Evolutionary conservation across 2,329 filamentous ascomycete genomes (phyloP), one percentile per base, ranked within the genome.

Genomic region (Ilyonectria robusta): DNA sequence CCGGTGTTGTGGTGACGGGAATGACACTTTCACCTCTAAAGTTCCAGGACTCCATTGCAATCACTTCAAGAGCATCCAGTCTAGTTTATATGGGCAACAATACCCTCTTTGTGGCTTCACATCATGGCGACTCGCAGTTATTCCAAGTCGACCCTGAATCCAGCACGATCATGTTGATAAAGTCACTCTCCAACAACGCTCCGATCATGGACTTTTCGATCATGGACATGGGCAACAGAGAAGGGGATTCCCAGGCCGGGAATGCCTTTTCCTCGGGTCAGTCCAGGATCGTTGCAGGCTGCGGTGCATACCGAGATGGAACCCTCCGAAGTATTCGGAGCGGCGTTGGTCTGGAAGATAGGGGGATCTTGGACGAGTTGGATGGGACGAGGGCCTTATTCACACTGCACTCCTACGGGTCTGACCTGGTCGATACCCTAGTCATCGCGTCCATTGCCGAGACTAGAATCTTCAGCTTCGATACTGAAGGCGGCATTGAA

Each of bases 191-290:
- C 5, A 99, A 97, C 76, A 94, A 98, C 73, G 94, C 93, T 0
- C 96, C 96, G 0, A 93, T 99, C 47, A 83, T 98, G 44, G 96
- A 99, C 78, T 98, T 99, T 74, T 92, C 93, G 1, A 90, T 99
- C 17, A 97, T 98, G 94, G 96, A 98, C 76, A 93, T 98, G 86
- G 95, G 95, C 0, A 95, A 94, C 73, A 87, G 94, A 62, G 91
- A 93, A 66, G 92, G 92, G 23, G 92, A 96, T 70, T 89, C 87
- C 9, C 91, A 94, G 65, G 81, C 85, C 19, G 92, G 92, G 3
- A 97, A 96, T 75, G 93, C 96, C 69, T 99, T 97, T 76, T 97
- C 95, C 0, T 97, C 95, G 1, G 96, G 96, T 0, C 95, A 99
- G 81, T 95, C 96, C 51, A 89, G 95, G 44, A 93, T 99, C 67